Base-by-base conservation (phyloP, 2,329 filamentous ascomycete genomes). In the Epichloe typhina region DNA sequence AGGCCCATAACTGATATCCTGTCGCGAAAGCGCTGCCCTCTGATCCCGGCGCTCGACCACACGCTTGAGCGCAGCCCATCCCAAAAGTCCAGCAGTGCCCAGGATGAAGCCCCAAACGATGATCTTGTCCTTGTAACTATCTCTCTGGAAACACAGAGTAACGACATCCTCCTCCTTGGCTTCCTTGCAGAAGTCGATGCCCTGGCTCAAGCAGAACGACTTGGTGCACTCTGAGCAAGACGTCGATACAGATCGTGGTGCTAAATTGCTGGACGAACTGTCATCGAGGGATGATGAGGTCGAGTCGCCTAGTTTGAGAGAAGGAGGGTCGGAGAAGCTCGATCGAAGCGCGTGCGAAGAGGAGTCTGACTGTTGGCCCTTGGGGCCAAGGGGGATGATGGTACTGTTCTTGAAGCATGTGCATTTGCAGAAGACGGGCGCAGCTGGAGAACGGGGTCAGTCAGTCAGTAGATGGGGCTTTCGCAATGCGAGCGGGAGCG, bases 391-490 rank as follows among this genome's bases (percentile, higher is more conserved):
- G 13, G 13, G 72, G 61, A 84, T 81, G 59, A 84, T 81, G 56
- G 79, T 83, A 71, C 77, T 81, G 69, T 84, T 83, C 58, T 77
- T 79, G 69, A 82, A 82, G 69, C 80, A 84, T 57, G 79, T 83
- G 68, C 80, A 84, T 72, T 84, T 84, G 72, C 80, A 84, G 63
- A 83, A 84, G 2, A 76, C 78, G 17, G 78, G 79, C 42, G 78
- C 74, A 35, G 75, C 79, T 83, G 40, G 37, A 59, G 13, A 5
- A 21, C 5, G 7, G 3, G 5, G 36, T 23, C 21, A 23, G 23
- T 23, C 23, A 50, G 56, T 26, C 39, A 50, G 56, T 64, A 47
- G 7, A 11, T 38, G 15, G 4, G 41, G n/a, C 21, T 17, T 11
- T 43, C 39, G 45, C 38, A 39, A 40, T 35, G 17, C 19, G 11